These are phyloP conservation scores for Podosphaera xanthii DNA, from an alignment of 2,329 filamentous ascomycete species.

Conservation along the genomic window DNA sequence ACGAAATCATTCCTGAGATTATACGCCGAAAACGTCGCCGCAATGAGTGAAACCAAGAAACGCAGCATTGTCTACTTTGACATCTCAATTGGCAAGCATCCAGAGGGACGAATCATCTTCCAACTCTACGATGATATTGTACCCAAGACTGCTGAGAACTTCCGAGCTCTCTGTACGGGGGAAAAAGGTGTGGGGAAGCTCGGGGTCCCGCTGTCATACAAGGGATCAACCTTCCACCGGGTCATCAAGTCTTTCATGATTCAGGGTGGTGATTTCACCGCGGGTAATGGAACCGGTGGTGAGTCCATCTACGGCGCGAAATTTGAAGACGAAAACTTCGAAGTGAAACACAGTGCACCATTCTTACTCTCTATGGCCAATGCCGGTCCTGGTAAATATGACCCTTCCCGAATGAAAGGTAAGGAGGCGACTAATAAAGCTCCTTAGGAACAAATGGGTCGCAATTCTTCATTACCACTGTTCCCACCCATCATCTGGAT, in stretches of 20 bases:
- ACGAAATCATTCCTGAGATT: not conserved
- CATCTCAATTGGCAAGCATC: conserved; percentile 54
- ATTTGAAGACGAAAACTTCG: conserved; percentile 93
- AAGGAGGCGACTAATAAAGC: not conserved
- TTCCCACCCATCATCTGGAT: conserved; percentile 83
- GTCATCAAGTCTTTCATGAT: conserved; percentile 99
- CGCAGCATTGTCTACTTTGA: conserved; percentile 74
- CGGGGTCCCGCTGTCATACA: conserved; percentile 79
- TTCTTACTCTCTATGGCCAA: conserved; percentile 97
- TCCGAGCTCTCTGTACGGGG: conserved; percentile 79
- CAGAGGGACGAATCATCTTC: conserved; percentile 60
- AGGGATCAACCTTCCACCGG: conserved; percentile 79
- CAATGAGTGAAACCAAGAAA: conserved; percentile 17
- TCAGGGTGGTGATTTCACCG: conserved; percentile 91
- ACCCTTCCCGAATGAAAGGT: not conserved
- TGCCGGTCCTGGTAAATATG: conserved; percentile 54
- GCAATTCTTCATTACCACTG: conserved; percentile 95
- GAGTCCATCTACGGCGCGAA: conserved; percentile 96
- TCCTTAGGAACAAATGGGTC: conserved; percentile 67
- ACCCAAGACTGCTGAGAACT: conserved; percentile 91
- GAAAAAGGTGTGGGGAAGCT: conserved; percentile 70
- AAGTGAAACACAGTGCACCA: conserved; percentile 72
- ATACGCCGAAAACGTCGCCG: not conserved
- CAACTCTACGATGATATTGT: conserved; percentile 60
- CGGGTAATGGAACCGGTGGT: conserved; percentile 80